Base-by-base conservation (phyloP, 2,329 filamentous ascomycete species). In the Fusarium globosum region DNA sequence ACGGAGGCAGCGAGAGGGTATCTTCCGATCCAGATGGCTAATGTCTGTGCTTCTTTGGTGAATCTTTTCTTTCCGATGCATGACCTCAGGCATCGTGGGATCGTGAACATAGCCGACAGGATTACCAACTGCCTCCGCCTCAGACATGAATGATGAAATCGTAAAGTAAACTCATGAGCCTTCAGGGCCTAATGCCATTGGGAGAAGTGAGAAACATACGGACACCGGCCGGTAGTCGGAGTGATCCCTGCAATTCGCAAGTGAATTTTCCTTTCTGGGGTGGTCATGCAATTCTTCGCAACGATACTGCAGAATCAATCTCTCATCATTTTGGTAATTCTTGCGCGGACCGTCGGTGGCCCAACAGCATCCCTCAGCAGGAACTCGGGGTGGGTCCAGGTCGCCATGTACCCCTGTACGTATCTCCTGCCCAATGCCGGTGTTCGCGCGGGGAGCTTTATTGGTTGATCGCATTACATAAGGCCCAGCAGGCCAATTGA, bases 221-320 rank as follows among this genome's bases (percentile, higher is more conserved):
- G 74, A 62, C 70, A 55, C 75, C 77, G 77, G 74, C 73, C 77
- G 77, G 77, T 78, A 76, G 69, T 78, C 77, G 77, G 77, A 78
- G 66, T 57, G 53, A 68, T 56, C 65, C 66, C 23, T 69, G 49
- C 30, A 48, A 26, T 41, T 23, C 38, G 42, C 28, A 56, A 48
- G 30, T 33, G 33, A 30, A 38, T 36, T 39, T 42, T 49, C 42
- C 51, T 51, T 63, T 69, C 36, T 59, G 60, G 33, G 61, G 41
- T 63, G 66, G 65, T 64, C 65, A 69, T 69, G 66, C 68, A 73
- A 45, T 73, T 73, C 45, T 69, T 58, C 46, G 43, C 51, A 66
- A 43, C 28, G 38, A 35, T 39, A 46, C 43, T 46, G 23, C 18
- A 46, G 43, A 43, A 43, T 23, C 57, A 56, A 65, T 67, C 68